Base-by-base conservation (phyloP, 805 yeast genomes). In the Starmerella apicola region DNA sequence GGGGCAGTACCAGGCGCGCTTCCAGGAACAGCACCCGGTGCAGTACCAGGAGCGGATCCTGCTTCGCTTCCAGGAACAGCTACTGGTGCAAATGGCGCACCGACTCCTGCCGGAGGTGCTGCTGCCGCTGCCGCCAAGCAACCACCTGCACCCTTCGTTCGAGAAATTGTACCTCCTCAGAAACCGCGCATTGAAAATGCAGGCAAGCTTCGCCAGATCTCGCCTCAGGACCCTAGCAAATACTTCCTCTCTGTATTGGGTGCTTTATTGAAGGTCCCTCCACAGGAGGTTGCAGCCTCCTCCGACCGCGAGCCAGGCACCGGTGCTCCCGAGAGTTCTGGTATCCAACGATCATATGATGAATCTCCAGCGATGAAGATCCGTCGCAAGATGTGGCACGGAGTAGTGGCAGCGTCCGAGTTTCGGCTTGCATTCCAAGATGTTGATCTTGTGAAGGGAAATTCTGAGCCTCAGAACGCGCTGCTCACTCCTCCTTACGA, bases 181-280 rank as follows among this genome's bases (percentile, higher is more conserved):
- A 41, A 41, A 41, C 49, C 51, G 31, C 45, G 48, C 16, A 36
- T 44, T 17, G 52, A 45, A 18, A 52, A 50, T 34, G 43, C 50
- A 2, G 45, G 38, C 10, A 48, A 46, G 40, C 52, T 55, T 42
- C 47, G 50, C 36, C 56, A 51, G 42, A 43, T 58, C 28, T 50
- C 61, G 2, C 39, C 50, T 13, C 42, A 54, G n/a, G 56, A 58
- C 30, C 57, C 61, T 4, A 35, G 53, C 30, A 50, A 52, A 23
- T 60, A 51, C 43, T 54, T 58, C 38, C 37, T 59, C 25, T 46
- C 62, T 4, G 50, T 56, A 17, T 51, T 60, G 22, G 62, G 60
- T 4, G 57, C 61, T 15, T 57, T 56, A 8, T 46, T 60, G 36
- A 60, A 57, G 37, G 54, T 57, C 12, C 38, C 56, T 5, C 55